Percentiles rank a stretch among this genome's conserved stretches.
These are phyloP conservation scores for Wallacemonas sp. DNA, from an alignment of 208 protist species.

Conservation along the genomic window DNA sequence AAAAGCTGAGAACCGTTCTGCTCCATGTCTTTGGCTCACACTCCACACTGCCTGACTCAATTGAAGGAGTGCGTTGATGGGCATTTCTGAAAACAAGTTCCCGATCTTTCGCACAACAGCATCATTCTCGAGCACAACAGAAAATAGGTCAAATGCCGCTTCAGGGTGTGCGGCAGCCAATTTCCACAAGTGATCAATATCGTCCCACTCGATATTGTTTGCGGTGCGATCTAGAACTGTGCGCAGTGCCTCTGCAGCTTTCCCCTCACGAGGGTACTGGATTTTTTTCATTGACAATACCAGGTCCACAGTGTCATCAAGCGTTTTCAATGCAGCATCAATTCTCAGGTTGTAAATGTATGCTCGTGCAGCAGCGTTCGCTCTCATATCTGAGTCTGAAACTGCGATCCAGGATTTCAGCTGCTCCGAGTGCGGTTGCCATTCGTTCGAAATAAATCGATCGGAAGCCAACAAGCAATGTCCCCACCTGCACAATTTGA, in stretches of 20 bases:
- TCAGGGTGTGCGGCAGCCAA: not conserved
- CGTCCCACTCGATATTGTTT: not conserved
- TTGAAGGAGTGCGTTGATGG: not conserved
- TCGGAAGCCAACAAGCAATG: not conserved
- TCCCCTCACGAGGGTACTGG: conserved; percentile 30
- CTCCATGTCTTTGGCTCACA: conserved; percentile 4
- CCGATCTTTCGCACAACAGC: not conserved
- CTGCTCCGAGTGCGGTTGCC: conserved; percentile 65
- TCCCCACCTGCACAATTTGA: too few relatives aligned
- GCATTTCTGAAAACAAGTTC: not conserved
- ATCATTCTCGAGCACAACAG: not conserved
- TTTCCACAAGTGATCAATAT: conserved; percentile 21
- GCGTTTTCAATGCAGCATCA: conserved; percentile 20
- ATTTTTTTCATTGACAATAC: conserved; percentile 35
- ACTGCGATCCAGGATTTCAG: conserved; percentile 56
- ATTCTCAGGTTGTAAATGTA: conserved; percentile 41
- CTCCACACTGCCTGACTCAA: not conserved
- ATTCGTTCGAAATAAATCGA: conserved; percentile 31
- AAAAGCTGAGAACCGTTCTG: conserved; percentile 16
- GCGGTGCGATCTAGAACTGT: conserved; percentile 13
- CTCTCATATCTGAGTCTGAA: conserved; percentile 24
- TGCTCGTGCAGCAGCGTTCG: conserved; percentile 14
- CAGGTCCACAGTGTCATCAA: conserved; percentile 41
- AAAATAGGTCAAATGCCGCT: not conserved
- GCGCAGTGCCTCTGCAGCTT: conserved; percentile 23